Evolutionary conservation across 495 filamentous ascomycete species (phyloP).

Genomic region (Neurospora cerealis): DNA sequence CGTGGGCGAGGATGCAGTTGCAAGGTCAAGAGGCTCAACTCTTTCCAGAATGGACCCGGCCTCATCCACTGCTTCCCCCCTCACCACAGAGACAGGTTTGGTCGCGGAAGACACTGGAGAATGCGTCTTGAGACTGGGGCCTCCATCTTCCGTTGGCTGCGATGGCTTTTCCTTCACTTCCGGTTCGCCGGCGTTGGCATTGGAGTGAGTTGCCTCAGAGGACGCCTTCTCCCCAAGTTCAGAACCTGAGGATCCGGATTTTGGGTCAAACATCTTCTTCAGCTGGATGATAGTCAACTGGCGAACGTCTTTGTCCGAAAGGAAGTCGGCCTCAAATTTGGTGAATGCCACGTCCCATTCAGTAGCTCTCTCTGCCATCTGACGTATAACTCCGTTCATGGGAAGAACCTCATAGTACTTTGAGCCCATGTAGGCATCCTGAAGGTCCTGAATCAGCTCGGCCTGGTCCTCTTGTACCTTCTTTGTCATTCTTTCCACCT

Average conservation of each 20-base stretch:
- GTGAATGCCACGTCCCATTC: conserved; percentile 88
- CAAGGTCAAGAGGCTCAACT: conserved; percentile 63
- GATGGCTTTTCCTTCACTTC: not conserved
- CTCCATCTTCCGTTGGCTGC: not conserved
- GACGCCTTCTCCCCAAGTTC: conserved; percentile 21
- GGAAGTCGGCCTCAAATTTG: conserved; percentile 86
- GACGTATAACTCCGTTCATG: conserved; percentile 74
- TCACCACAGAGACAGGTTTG: conserved; percentile 4
- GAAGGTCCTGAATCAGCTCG: conserved; percentile 61
- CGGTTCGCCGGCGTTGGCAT: not conserved
- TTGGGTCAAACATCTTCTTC: conserved; percentile 71
- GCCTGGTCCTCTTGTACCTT: conserved; percentile 74
- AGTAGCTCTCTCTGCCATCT: conserved; percentile 83
- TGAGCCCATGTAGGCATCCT: conserved; percentile 82
- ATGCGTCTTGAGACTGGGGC: conserved; percentile 1
- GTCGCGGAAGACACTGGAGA: conserved; percentile 18
- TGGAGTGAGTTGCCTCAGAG: conserved; percentile 9
- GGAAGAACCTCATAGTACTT: conserved; percentile 96
- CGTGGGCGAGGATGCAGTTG: conserved; percentile 36
- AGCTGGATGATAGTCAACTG: conserved; percentile 84
- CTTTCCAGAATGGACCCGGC: conserved; percentile 35
- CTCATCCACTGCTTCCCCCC: conserved; percentile 7
- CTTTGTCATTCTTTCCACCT: conserved; percentile 65
- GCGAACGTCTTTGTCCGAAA: conserved; percentile 96
- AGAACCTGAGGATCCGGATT: not conserved